Evolutionary conservation across 202 grass and related monocot species (phyloP).

Genomic region (Elaeis oleifera): DNA sequence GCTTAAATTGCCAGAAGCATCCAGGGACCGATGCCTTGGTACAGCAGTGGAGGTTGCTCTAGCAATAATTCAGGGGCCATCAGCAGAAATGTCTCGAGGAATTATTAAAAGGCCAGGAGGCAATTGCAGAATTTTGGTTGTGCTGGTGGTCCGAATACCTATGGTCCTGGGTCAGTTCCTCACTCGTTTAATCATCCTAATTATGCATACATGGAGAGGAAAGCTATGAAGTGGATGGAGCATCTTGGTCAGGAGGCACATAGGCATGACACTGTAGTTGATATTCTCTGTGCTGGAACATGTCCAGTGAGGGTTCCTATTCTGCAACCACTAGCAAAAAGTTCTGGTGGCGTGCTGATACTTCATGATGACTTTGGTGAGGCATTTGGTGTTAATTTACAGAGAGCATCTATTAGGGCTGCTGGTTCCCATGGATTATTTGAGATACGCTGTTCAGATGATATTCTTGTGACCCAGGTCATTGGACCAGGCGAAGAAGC

Average conservation of each 20-base stretch:
- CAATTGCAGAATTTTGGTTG: conserved; percentile 94
- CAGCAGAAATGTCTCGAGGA: conserved; percentile 72
- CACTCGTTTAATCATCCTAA: conserved; percentile 80
- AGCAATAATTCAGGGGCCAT: conserved; percentile 79
- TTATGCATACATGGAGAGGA: conserved; percentile 95
- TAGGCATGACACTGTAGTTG: conserved; percentile 59
- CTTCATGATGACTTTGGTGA: conserved; percentile 98
- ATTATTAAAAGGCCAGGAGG: conserved; percentile 90
- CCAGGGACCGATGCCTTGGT: conserved; percentile 76
- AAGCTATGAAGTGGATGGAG: conserved; percentile 83
- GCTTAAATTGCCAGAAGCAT: conserved; percentile 65
- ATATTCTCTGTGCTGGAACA: conserved; percentile 88
- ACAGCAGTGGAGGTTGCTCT: conserved; percentile 80
- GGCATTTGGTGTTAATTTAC: conserved; percentile 96
- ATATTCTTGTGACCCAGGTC: conserved; percentile 87
- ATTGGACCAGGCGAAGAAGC: conserved; percentile 96
- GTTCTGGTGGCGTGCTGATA: conserved; percentile 84
- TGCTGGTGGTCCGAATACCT: conserved; percentile 73
- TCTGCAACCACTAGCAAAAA: conserved; percentile 78
- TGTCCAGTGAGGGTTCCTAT: conserved; percentile 83
- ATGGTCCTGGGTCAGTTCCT: conserved; percentile 85
- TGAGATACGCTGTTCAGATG: conserved; percentile 88
- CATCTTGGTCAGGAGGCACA: conserved; percentile 77
- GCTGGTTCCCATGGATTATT: conserved; percentile 83
- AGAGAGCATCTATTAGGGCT: conserved; percentile 79